Evolutionary conservation across 2,329 filamentous ascomycete genomes (phyloP), one percentile per base, ranked within the genome.

Genomic region (Juglanconis juglandina): DNA sequence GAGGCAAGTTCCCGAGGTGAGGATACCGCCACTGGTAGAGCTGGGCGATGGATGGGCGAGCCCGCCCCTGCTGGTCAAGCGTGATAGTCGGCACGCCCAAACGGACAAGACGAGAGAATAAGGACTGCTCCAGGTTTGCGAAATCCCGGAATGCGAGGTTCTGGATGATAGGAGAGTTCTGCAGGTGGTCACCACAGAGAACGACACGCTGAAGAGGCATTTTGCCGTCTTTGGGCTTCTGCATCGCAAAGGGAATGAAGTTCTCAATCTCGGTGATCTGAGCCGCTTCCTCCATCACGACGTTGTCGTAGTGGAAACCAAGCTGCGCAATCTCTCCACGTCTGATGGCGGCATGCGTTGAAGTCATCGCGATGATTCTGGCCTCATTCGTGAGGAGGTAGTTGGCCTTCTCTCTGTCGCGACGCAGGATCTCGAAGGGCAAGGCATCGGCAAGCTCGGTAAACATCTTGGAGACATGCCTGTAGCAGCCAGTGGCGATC

Each of bases 351-450:
- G 95, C 96, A 73, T 99, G 95, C 0, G 96, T 99, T 4, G 93
- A 96, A 17, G 95, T 99, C 96, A 99, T 99, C 60, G 95, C 96
- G 65, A 99, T 89, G 64, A 99, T 95, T 41, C 95, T 88, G n/a
- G 96, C 96, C 75, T 98, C 94, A 69, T 92, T 97, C 5, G 92
- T 89, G 39, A 99, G 84, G 5, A 99, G 85, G 70, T 99, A 99
- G 73, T 98, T 98, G 55, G 93, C 90, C 77, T 96, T 97, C 72
- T 99, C 95, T 41, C 90, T 87, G 65, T 93, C 90, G 58, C 89
- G 88, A 55, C 92, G 87, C 59, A 99, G 77, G 54, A 99, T 93
- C 76, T 99, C 95, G 70, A 99, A 99, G 0, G 95, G 96, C 67
- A 93, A 84, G 50, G 96, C 94, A 70, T 98, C 93, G 66, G 93